These are phyloP conservation scores for Vigna angularis DNA, from an alignment of 306 rosid genomes.

Conservation along the genomic window DNA sequence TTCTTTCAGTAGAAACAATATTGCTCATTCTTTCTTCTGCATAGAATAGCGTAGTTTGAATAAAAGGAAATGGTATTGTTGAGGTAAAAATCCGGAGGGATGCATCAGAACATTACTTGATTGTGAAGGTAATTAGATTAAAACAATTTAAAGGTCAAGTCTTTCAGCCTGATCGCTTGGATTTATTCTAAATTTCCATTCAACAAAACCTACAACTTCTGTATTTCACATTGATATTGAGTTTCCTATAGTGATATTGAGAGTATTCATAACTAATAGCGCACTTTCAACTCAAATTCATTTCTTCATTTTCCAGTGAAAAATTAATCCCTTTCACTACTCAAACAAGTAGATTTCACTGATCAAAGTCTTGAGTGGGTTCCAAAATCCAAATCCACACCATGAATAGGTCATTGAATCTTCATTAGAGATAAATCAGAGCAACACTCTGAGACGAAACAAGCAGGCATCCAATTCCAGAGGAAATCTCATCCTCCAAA, in stretches of 20 bases:
- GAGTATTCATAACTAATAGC: slow-evolving; percentile 10
- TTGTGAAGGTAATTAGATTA: neutral
- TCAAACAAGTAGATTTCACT: slow-evolving; percentile 14
- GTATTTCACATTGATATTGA: neutral
- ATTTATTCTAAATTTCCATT: slow-evolving; percentile 13
- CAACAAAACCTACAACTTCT: slow-evolving; percentile 11
- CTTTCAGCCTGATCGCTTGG: neutral
- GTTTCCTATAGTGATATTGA: slow-evolving; percentile 5
- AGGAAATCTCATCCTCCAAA: slow-evolving; percentile 18
- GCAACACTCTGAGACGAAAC: neutral
- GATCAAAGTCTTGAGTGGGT: neutral
- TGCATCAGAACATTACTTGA: slow-evolving; percentile 26
- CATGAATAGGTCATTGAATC: slow-evolving; percentile 5
- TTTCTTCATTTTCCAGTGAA: no score
- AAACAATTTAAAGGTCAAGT: slow-evolving; percentile 7
- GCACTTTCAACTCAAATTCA: slow-evolving; percentile 1
- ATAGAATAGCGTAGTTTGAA: neutral
- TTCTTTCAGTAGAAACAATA: neutral
- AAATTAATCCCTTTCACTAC: neutral
- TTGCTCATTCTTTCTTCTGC: neutral
- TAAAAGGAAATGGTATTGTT: slow-evolving; percentile 7
- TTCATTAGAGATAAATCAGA: slow-evolving; percentile 9
- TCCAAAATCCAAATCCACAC: slow-evolving; percentile 32
- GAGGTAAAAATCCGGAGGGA: slow-evolving; percentile 5
- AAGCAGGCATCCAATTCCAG: slow-evolving; percentile 19